Evolutionary conservation across 257 asterid species (phyloP).

Genomic region (Solanum clarkiae): DNA sequence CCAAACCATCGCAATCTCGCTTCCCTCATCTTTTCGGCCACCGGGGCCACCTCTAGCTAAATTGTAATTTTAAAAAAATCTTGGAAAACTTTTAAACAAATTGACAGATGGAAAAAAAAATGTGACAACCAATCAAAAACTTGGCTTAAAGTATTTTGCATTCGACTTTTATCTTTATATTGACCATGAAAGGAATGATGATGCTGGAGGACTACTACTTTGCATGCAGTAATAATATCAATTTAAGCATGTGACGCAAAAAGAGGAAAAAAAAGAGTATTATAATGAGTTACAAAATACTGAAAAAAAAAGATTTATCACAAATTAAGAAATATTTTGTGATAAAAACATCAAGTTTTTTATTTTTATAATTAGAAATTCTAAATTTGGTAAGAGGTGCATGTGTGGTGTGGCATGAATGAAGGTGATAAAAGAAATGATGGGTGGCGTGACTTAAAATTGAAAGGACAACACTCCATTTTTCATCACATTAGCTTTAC

Average conservation of each 20-base stretch:
- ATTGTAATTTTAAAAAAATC: neutral
- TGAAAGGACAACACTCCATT: neutral
- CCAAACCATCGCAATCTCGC: too few species aligned
- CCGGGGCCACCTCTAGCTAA: too few species aligned
- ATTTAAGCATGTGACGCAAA: neutral
- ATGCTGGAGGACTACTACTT: neutral
- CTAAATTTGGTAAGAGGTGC: neutral
- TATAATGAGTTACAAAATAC: neutral
- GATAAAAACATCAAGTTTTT: neutral
- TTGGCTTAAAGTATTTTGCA: neutral
- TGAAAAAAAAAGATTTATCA: neutral
- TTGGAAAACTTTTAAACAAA: neutral
- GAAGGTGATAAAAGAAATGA: conserved; percentile 3
- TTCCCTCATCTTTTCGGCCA: too few species aligned
- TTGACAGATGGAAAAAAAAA: neutral
- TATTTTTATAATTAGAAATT: neutral
- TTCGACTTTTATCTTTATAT: neutral
- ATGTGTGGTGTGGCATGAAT: neutral
- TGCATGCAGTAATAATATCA: neutral
- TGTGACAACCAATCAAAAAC: neutral
- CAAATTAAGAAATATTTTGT: neutral
- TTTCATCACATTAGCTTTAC: conserved; percentile 4
- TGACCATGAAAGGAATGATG: neutral
- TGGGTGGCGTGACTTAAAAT: conserved; percentile 10
- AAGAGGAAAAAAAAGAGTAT: neutral